phyloP scores from a whole-genome alignment of 768 basidiomycete genomes.

The Leccinum disarticulatum region DNA sequence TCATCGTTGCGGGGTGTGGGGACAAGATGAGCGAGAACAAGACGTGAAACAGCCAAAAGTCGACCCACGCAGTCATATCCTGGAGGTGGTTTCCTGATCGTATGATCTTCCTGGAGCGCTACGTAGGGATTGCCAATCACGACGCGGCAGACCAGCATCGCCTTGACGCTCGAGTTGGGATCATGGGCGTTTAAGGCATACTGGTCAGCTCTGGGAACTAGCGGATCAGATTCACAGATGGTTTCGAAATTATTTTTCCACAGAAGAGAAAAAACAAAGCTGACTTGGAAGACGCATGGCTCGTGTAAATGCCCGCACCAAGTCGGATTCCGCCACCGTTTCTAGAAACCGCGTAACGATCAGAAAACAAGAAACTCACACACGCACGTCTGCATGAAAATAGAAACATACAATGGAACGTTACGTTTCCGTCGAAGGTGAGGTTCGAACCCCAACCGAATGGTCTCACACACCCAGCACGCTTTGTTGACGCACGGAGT shows the following conservation, averaged over 20 bases:
- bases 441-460: conserved; percentile 21
- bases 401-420: conserved; percentile 11
- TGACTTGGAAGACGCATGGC: conserved; percentile 24
- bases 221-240: neutral
- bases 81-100: conserved; percentile 13
- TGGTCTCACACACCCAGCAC: conserved; percentile 25
- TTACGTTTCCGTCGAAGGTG: conserved; percentile 20
- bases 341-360: conserved; percentile 1
- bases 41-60: neutral
- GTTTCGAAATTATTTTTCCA: neutral
- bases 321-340: conserved; percentile 20
- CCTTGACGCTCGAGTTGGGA: conserved; percentile 9
- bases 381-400: neutral
- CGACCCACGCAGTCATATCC: conserved; percentile 25
- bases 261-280: neutral
- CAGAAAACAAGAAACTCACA: conserved; percentile 7
- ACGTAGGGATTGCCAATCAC: conserved; percentile 17
- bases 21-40: neutral
- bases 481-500: conserved; percentile 8
- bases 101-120: conserved; percentile 9
- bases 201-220: conserved; percentile 15
- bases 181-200: conserved; percentile 17
- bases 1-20: too few species aligned
- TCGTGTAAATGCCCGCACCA: conserved; percentile 29
- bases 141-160: conserved; percentile 27